Base-by-base conservation (phyloP, 805 yeast species). In the Starmerella gropengiesseri region DNA sequence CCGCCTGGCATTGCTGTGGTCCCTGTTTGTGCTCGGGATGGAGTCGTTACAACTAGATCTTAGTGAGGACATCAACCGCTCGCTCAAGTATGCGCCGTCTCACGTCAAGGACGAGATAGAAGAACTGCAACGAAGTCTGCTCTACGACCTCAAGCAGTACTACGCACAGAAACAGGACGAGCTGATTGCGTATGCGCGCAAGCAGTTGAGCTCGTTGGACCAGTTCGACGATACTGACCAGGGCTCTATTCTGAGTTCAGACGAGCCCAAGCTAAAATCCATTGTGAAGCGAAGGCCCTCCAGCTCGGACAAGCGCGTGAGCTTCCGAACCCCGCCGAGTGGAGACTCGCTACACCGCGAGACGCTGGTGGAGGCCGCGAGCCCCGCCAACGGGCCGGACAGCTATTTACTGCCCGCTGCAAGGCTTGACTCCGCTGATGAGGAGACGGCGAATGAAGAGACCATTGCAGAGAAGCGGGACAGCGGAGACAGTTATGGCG, bases 211-310 rank as follows among this genome's bases (percentile, higher is more conserved):
- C n/a, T n/a, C n/a, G n/a, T n/a, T n/a, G n/a, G 40, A 32, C 14
- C 23, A 33, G 23, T 44, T 48, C 13, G 30, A 45, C 14, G 38
- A 42, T 29, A 25, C 7, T 23, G 25, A 26, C 20, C 36, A 22
- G 6, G 37, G 21, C 26, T 25, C 34, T 6, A 8, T 38, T 36
- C 47, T 16, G 44, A 31, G 28, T 30, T 18, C 9, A 13, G 12
- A 14, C 21, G 45, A 41, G 37, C 51, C 49, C 12, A 41, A 37
- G 29, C 45, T 50, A 29, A 53, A 53, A 27, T 46, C 53, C 4
- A 45, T 48, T 17, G 53, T 53, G 22, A 53, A 53, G 33, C 50
- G 53, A 9, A 44, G 47, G 25, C 50, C 57, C 20, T 51, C 53
- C 16, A 19, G 30, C 14, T 17, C 40, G 19, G 53, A 46, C 26